phyloP scores from a whole-genome alignment of 805 yeast species.

The Scheffersomyces lignosus region DNA sequence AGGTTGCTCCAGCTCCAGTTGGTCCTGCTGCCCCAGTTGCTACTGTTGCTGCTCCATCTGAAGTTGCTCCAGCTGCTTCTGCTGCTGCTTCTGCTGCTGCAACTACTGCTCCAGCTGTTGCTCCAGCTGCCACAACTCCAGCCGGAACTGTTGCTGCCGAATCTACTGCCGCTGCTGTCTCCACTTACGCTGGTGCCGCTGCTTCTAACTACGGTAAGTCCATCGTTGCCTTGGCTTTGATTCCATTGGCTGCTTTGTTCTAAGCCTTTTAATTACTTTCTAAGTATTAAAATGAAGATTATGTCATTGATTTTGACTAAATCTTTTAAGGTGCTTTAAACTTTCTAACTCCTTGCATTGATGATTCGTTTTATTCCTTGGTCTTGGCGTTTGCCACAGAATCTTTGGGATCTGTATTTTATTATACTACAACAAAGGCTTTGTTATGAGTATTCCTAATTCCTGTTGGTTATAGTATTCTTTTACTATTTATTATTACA shows the following conservation, averaged over 20 bases:
- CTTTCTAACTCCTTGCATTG: no score
- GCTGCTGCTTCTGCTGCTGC: constrained; percentile 10
- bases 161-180: constrained; percentile 3
- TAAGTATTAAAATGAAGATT: no score
- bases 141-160: constrained; percentile 9
- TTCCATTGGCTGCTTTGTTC: constrained; percentile 38
- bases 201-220: constrained; percentile 20
- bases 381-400: no score
- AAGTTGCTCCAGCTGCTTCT: constrained; percentile 8
- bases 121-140: constrained; percentile 12
- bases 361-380: no score
- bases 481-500: no score
- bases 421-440: no score
- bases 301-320: no score
- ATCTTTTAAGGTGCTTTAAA: no score
- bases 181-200: constrained; percentile 13
- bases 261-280: no score
- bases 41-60: constrained; percentile 10
- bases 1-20: constrained; percentile 7
- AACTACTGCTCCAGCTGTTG: constrained; percentile 9
- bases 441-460: no score
- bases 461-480: no score
- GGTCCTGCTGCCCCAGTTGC: constrained; percentile 10
- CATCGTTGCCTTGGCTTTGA: constrained; percentile 26
- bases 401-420: no score